Conservation (phyloP, 805 yeast species). For the Komagataella kurtzmanii region DNA sequence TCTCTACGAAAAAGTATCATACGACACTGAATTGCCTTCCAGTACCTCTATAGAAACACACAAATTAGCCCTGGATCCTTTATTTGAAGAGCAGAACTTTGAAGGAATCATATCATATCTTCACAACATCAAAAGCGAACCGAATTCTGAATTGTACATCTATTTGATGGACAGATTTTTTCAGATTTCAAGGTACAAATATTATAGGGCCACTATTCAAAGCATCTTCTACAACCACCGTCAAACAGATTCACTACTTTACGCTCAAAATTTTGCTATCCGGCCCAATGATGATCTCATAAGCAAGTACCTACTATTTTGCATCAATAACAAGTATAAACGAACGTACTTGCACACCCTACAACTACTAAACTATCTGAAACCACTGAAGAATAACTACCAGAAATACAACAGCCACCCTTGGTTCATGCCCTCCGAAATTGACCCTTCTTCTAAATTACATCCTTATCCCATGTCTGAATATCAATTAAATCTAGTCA, state of each 20-base stretch:
- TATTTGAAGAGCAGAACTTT: neutral
- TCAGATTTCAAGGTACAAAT: neutral
- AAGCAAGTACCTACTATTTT: neutral
- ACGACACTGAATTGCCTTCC: neutral
- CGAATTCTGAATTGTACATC: neutral
- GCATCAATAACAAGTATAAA: neutral
- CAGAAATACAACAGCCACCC: neutral
- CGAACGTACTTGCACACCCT: neutral
- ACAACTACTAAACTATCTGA: neutral
- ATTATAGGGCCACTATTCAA: neutral
- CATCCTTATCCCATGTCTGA: neutral
- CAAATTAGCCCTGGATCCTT: neutral
- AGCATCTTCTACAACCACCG: neutral
- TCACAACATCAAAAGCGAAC: neutral
- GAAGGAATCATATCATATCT: neutral
- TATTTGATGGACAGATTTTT: neutral
- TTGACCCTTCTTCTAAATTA: neutral
- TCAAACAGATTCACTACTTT: neutral
- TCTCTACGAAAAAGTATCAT: neutral
- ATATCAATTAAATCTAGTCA: neutral
- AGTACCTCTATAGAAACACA: neutral
- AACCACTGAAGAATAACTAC: neutral
- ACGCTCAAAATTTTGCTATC: neutral
- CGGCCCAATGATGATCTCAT: neutral
- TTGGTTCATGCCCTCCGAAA: neutral